Base-by-base conservation (phyloP, 148 eudicot species). In the Selenicereus undatus region DNA sequence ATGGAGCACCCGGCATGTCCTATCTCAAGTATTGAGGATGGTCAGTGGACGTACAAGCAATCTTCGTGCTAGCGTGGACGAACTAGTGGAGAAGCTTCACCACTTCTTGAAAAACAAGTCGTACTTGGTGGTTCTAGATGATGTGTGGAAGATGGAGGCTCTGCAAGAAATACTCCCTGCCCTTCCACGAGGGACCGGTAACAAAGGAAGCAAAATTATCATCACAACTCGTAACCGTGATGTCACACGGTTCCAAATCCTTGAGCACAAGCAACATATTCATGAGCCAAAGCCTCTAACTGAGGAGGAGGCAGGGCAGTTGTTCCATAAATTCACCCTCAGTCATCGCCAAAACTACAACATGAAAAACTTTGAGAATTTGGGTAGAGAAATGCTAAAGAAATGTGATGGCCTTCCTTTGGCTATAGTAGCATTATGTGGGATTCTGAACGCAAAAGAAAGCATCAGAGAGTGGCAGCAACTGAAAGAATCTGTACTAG, bases 361-460 rank as follows among this genome's bases (percentile, higher is more conserved):
- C 18, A 18, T 35, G 11, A 42, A 42, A 52, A 69, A 43, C 30
- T 76, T 60, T 58, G 78, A 85, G 80, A 64, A 17, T 8, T 36
- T 85, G 6, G 90, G 86, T 14, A 83, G 60, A 39, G 77, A 83
- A 36, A 85, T 88, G 88, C 73, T 85, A 2, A 62, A 42, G 20
- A 71, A 66, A 74, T 88, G 86, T 26, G 69, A 74, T 11, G 90
- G 90, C 32, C 81, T 88, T 32, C 88, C 88, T n/a, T 81, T 85
- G 42, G 90, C 88, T 13, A 65, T 87, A 11, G 51, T 87, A 32
- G 32, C 32, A 32, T 32, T 32, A 32, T 32, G 32, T 32, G 32
- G 32, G 32, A 32, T 32, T 32, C 32, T 32, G 32, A 32, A 32
- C 2, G 32, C 32, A 32, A 32, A 32, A 32, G 32, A 32, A 0